Percentiles rank a stretch among this genome's conserved stretches.
Conservation (phyloP, 164 flowering plant genomes). For the Sextonia rubra region DNA sequence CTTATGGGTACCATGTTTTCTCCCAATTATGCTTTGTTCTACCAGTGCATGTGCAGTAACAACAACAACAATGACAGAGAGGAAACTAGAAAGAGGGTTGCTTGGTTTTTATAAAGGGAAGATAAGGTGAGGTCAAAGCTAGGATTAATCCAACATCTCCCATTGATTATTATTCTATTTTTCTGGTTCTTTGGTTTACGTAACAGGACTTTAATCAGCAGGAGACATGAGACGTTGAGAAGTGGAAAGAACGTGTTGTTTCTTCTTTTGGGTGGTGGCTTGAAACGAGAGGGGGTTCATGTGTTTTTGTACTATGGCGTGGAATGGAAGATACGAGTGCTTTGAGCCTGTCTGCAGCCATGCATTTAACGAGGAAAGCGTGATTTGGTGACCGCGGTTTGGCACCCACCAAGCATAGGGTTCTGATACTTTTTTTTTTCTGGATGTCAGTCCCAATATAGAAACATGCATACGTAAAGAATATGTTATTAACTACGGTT, state of each 20-base stretch:
- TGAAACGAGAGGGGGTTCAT: not conserved
- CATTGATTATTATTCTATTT: not conserved
- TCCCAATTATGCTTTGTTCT: not conserved
- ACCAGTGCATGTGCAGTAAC: conserved; percentile 5
- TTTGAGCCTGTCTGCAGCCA: conserved; percentile 59
- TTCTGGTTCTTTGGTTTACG: conserved; percentile 7
- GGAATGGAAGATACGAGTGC: conserved; percentile 45
- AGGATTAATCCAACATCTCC: conserved; percentile 29
- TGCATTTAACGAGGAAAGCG: conserved; percentile 48
- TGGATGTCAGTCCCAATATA: conserved; percentile 24
- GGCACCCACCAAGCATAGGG: conserved; percentile 26
- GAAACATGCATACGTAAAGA: conserved; percentile 6
- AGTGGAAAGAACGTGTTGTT: conserved; percentile 21
- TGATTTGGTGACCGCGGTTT: conserved; percentile 24
- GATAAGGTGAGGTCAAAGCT: conserved; percentile 38
- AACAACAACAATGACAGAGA: conserved; percentile 17
- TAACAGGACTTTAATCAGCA: too few relatives aligned
- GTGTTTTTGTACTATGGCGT: conserved; percentile 25
- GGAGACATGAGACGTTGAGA: conserved; percentile 17
- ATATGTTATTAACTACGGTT: not conserved
- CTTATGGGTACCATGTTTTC: conserved; percentile 29
- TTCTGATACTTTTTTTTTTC: conserved; percentile 15
- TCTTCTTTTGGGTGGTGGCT: conserved; percentile 13
- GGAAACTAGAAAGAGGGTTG: conserved; percentile 11
- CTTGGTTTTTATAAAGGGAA: conserved; percentile 31